Base-by-base conservation (phyloP, 306 rosid species). In the Myrica gale region DNA sequence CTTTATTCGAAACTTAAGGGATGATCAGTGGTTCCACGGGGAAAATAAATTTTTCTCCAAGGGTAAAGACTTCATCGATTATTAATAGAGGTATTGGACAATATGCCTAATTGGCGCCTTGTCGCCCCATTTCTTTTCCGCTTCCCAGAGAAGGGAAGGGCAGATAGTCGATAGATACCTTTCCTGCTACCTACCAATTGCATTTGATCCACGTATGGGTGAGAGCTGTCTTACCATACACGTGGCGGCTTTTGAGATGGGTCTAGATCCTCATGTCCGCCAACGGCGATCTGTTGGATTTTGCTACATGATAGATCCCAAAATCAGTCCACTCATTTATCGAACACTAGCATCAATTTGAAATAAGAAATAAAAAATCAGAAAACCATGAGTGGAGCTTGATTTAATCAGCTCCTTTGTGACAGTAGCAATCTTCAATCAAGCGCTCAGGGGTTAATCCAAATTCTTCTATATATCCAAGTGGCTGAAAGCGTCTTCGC, bases 401-500 rank as follows among this genome's bases (percentile, higher is more conserved):
- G 70, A 21, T 65, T 41, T 16, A 41, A 15, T 7, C 46, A 39
- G 23, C n/a, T 17, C n/a, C 70, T 6, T 26, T 3, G 44, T 32
- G 57, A 52, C 57, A 16, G 19, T 52, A 8, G 2, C 57, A 52
- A 52, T 52, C 57, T 52, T 57, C 63, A 20, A 57, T 21, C 6
- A 21, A 2, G 37, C 37, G 37, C 37, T 32, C 37, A 2, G 37
- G 37, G 3, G 0, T 32, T 32, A 2, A 32, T 3, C 37, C 37
- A 32, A 32, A 32, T 2, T 32, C 37, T 32, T 32, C 80, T 78
- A 78, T 10, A 84, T 47, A 66, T 89, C 86, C 85, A 89, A 69
- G 66, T 90, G 80, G 56, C 65, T 57, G 76, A 74, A 82, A 44
- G 80, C 78, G 78, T 67, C 69, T 23, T 79, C 83, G 45, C 62